Evolutionary conservation across 257 asterid genomes (phyloP), one percentile per base, ranked within the genome.

Genomic region (Nemophila menziesii): DNA sequence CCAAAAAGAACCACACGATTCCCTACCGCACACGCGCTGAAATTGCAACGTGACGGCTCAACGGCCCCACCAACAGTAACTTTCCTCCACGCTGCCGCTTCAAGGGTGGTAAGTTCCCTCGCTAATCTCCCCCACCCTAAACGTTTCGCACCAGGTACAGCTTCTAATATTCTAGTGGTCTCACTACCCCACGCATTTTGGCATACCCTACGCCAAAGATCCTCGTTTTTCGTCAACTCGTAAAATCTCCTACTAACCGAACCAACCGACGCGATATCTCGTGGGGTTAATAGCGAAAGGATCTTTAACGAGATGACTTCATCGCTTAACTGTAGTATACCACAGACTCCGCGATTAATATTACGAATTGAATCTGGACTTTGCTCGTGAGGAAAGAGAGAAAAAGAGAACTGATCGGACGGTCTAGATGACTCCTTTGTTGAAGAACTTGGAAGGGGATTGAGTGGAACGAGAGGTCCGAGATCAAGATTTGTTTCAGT

Each of bases 1-100:
- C 97, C 97, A 46, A 86, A 86, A 24, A 86, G 82, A 43, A 87
- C 85, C 38, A 86, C 92, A 3, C 93, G 87, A 29, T 86, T 79
- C 43, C 97, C 97, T 45, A 82, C 94, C 6, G 94, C 93, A 67
- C 97, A 86, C 8, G 94, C 94, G 56, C 94, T 86, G 63, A 86
- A 86, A 68, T 86, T 86, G 77, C 97, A 86, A 23, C 93, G 94
- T 5, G 95, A 87, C 37, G 95, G 97, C 56, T 87, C 95, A 40
- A 87, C 87, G 5, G 67, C 78, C 44, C 93, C 97, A 49, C 85
- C 92, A 34, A 87, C 97, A 4, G 80, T 73, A 22, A 82, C 58
- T 54, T 86, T 86, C 53, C 85, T 67, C 97, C 97, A 86, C 6
- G 93, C 92, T 38, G 87, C 87, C 33, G 92, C 94, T 67, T 86